These are phyloP conservation scores for Babjeviella inositovora DNA, from an alignment of 805 yeast species.

Conservation along the genomic window DNA sequence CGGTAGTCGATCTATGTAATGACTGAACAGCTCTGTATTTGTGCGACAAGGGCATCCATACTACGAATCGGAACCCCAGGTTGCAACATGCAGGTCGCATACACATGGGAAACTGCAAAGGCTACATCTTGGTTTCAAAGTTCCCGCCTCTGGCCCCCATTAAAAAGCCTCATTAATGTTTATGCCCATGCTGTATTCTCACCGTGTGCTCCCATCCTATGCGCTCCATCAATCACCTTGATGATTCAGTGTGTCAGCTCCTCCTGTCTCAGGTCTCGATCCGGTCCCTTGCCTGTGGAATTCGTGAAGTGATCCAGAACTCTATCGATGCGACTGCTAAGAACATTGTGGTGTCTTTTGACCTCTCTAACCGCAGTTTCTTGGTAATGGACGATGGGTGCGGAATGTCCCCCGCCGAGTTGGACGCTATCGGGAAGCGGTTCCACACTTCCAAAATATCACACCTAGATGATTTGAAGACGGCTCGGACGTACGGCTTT, in stretches of 20 bases:
- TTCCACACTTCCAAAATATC: slow-evolving; percentile 40
- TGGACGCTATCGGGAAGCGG: slow-evolving; percentile 25
- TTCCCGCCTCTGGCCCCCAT: too few species aligned
- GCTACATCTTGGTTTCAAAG: too few species aligned
- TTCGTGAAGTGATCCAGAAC: slow-evolving; percentile 36
- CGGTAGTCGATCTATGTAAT: too few species aligned
- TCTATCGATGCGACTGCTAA: slow-evolving; percentile 36
- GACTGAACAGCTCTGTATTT: too few species aligned
- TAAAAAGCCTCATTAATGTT: too few species aligned
- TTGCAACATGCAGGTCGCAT: too few species aligned
- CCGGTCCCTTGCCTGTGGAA: slow-evolving; percentile 18
- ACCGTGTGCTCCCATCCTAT: too few species aligned
- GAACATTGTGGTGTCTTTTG: slow-evolving; percentile 15
- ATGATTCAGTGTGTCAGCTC: slow-evolving; percentile 3
- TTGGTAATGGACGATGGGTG: slow-evolving; percentile 52
- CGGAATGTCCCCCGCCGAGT: slow-evolving; percentile 40
- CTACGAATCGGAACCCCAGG: too few species aligned
- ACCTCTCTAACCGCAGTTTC: slow-evolving; percentile 13
- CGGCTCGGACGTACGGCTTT: slow-evolving; percentile 38
- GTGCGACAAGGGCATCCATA: too few species aligned
- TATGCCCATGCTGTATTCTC: too few species aligned
- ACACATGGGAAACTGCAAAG: too few species aligned
- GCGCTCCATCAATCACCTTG: slow-evolving; percentile 5
- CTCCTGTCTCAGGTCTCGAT: slow-evolving; percentile 17
- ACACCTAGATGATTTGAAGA: slow-evolving; percentile 16